Conservation (phyloP, 1,284 basidiomycete genomes). For the Papiliotrema laurentii region DNA sequence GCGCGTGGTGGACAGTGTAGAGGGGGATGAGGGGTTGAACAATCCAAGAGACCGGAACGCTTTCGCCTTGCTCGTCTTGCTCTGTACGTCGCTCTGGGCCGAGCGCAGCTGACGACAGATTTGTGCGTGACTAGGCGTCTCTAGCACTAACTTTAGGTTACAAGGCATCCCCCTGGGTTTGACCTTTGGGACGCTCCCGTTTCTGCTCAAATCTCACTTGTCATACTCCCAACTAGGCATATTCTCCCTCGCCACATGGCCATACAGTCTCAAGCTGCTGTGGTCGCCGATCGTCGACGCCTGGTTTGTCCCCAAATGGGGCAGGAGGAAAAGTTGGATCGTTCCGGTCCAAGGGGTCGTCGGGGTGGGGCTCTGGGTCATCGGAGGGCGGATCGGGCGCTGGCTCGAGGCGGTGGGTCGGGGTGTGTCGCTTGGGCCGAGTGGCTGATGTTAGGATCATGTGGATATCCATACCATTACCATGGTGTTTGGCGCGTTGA, state of each 20-base stretch:
- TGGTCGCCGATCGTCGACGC: slow-evolving; percentile 99
- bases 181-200: slow-evolving; percentile 80
- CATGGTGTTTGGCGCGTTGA: slow-evolving; percentile 79
- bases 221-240: slow-evolving; percentile 95
- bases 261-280: slow-evolving; percentile 93
- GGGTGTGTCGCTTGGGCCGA: background rate
- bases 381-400: slow-evolving; percentile 73
- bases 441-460: slow-evolving; percentile 58
- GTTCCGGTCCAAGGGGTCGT: slow-evolving; percentile 93
- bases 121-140: slow-evolving; percentile 16
- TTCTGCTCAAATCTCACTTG: slow-evolving; percentile 88
- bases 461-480: slow-evolving; percentile 80
- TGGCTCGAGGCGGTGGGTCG: slow-evolving; percentile 73
- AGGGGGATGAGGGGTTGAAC: slow-evolving; percentile 28
- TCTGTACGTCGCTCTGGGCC: slow-evolving; percentile 62
- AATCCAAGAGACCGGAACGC: slow-evolving; percentile 65
- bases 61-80: slow-evolving; percentile 77
- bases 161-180: slow-evolving; percentile 90
- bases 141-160: slow-evolving; percentile 44
- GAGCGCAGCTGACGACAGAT: slow-evolving; percentile 12
- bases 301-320: slow-evolving; percentile 65
- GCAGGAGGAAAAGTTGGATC: slow-evolving; percentile 96
- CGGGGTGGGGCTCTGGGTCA: slow-evolving; percentile 80
- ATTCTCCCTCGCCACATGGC: slow-evolving; percentile 91
- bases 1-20: slow-evolving; percentile 17